Evolutionary conservation across 768 basidiomycete genomes (phyloP).

Genomic region (Cystofilobasidium macerans): DNA sequence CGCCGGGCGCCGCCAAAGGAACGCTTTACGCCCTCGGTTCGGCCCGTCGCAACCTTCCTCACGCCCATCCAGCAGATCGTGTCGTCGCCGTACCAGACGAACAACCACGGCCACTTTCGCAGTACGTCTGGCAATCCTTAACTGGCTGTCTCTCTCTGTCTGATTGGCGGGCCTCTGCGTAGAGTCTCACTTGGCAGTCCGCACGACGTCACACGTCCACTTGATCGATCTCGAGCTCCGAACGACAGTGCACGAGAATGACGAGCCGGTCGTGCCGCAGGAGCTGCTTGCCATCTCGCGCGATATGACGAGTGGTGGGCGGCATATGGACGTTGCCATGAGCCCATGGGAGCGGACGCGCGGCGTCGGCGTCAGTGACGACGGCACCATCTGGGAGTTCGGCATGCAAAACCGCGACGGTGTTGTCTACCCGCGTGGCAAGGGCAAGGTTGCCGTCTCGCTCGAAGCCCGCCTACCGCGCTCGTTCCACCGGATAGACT

Average conservation of each 20-base stretch:
- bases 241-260: not conserved
- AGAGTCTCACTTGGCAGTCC: conserved; percentile 16
- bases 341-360: conserved; percentile 5
- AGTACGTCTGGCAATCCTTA: not conserved
- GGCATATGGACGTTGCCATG: conserved; percentile 19
- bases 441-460: not conserved
- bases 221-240: conserved; percentile 6
- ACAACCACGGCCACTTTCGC: not conserved
- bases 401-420: not conserved
- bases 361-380: conserved; percentile 13
- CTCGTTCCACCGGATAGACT: conserved; percentile 15
- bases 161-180: no score
- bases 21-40: conserved; percentile 7
- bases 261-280: not conserved
- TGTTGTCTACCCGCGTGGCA: not conserved
- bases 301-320: not conserved
- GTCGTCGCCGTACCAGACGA: conserved; percentile 8
- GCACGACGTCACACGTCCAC: not conserved
- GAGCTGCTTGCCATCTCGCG: conserved; percentile 9
- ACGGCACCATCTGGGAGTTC: conserved; percentile 20
- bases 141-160: not conserved
- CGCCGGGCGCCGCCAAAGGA: not conserved
- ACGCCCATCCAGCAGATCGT: conserved; percentile 21
- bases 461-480: not conserved
- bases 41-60: conserved; percentile 5